These are phyloP conservation scores for Hypoxylon sp. DNA, from an alignment of 2,329 filamentous ascomycete species.

Conservation along the genomic window DNA sequence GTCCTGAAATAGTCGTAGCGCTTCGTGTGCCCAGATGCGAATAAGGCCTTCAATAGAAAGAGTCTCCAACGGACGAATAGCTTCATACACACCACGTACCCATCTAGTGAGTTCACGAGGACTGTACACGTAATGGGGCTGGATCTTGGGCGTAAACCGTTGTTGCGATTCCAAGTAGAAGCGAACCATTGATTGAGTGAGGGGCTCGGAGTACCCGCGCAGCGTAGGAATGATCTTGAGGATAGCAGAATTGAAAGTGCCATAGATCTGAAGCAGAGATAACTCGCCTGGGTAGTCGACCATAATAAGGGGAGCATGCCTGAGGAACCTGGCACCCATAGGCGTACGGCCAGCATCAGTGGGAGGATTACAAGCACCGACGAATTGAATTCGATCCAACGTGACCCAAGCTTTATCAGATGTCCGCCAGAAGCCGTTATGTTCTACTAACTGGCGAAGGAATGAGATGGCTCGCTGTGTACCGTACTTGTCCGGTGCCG, in stretches of 20 bases:
- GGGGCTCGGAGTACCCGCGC: conserved; percentile 92
- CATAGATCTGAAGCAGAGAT: conserved; percentile 96
- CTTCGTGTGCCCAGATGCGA: conserved; percentile 98
- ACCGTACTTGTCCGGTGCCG: conserved; percentile 95
- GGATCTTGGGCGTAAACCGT: conserved; percentile 94
- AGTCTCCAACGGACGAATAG: conserved; percentile 90
- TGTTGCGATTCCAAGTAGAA: conserved; percentile 96
- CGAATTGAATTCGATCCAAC: conserved; percentile 97
- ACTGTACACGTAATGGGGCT: conserved; percentile 99
- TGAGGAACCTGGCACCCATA: conserved; percentile 91
- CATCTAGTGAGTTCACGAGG: conserved; percentile 97
- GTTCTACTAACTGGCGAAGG: conserved; percentile 95
- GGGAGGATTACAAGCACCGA: conserved; percentile 97
- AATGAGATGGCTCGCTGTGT: conserved; percentile 98
- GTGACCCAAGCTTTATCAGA: conserved; percentile 98
- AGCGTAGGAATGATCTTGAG: conserved; percentile 96
- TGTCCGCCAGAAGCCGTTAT: conserved; percentile 99
- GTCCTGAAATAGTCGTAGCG: conserved; percentile 95
- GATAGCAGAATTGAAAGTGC: conserved; percentile 95
- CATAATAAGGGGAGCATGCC: conserved; percentile 99
- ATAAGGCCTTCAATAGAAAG: conserved; percentile 91
- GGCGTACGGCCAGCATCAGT: conserved; percentile 97
- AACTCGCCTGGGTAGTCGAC: conserved; percentile 98
- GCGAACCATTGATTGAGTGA: conserved; percentile 97
- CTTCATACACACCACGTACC: conserved; percentile 97